Evolutionary conservation across 2,329 filamentous ascomycete genomes (phyloP).

Genomic region (Eurotiales sp.): DNA sequence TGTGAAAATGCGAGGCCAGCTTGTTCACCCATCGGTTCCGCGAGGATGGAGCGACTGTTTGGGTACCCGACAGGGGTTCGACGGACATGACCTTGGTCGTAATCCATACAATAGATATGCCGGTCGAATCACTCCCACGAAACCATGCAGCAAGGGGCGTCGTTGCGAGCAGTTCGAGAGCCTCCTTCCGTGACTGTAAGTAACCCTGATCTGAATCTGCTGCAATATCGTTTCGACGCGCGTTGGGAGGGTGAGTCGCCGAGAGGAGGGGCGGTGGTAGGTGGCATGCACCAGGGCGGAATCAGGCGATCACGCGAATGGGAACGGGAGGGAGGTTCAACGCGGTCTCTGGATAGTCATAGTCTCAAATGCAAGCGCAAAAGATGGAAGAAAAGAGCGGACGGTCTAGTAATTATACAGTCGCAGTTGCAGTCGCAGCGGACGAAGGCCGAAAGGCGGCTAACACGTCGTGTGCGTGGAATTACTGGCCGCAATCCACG

Average conservation of each 20-base stretch:
- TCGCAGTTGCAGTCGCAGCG: too few species aligned
- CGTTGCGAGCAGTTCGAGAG: background rate
- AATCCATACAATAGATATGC: conserved; percentile 28
- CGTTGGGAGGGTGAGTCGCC: background rate
- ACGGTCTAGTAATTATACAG: too few species aligned
- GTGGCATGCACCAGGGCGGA: conserved; percentile 2
- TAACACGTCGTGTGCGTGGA: background rate
- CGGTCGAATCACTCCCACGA: conserved; percentile 7
- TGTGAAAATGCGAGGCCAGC: conserved; percentile 54
- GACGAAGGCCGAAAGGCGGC: background rate
- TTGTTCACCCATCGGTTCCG: conserved; percentile 49
- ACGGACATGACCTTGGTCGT: conserved; percentile 38
- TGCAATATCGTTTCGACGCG: background rate
- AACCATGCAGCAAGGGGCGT: background rate
- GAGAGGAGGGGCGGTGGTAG: background rate
- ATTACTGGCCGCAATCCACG: background rate
- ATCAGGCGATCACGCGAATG: conserved; percentile 10
- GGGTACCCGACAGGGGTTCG: conserved; percentile 29
- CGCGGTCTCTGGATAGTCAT: conserved; percentile 4
- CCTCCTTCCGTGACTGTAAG: background rate
- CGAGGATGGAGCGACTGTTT: conserved; percentile 34
- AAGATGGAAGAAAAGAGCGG: too few species aligned
- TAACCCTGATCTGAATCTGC: background rate
- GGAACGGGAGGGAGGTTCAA: background rate
- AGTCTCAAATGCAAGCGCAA: conserved; percentile 1